phyloP scores from a whole-genome alignment of 108 stramenopile genomes.

The Halocafeteria seosinensis region DNA sequence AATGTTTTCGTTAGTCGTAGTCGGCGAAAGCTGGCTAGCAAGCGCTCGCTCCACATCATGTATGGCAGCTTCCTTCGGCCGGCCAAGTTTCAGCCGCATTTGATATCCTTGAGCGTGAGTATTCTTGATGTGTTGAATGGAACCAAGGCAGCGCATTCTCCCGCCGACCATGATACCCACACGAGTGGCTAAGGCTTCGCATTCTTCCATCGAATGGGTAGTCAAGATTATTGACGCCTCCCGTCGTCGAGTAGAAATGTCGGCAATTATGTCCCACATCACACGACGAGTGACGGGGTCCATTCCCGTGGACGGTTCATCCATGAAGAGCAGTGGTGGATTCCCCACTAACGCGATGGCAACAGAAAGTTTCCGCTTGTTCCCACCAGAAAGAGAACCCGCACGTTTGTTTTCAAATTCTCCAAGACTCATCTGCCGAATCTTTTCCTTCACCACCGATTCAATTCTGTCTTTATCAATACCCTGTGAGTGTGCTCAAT shows the following conservation, averaged over 20 bases:
- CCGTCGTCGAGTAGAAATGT: constrained; percentile 6
- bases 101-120: constrained; percentile 27
- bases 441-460: constrained; percentile 1
- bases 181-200: constrained; percentile 21
- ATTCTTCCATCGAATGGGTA: constrained; percentile 26
- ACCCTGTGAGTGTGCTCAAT: too few relatives aligned
- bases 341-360: constrained; percentile 18
- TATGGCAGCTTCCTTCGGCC: background rate
- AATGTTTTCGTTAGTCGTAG: background rate
- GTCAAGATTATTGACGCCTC: constrained; percentile 7
- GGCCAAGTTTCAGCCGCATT: background rate
- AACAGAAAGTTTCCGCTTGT: constrained; percentile 20
- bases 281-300: constrained; percentile 21
- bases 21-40: background rate
- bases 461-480: constrained; percentile 19
- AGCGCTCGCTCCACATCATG: background rate
- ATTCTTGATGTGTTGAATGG: constrained; percentile 41
- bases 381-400: constrained; percentile 22
- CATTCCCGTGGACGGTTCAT: constrained; percentile 24
- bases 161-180: constrained; percentile 51
- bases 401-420: constrained; percentile 21
- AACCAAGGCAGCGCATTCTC: constrained; percentile 35
- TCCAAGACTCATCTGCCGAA: constrained; percentile 18
- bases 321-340: constrained; percentile 17
- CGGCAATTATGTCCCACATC: constrained; percentile 10